Evolutionary conservation across 768 basidiomycete species (phyloP).

Genomic region (Suillus ampliporus): DNA sequence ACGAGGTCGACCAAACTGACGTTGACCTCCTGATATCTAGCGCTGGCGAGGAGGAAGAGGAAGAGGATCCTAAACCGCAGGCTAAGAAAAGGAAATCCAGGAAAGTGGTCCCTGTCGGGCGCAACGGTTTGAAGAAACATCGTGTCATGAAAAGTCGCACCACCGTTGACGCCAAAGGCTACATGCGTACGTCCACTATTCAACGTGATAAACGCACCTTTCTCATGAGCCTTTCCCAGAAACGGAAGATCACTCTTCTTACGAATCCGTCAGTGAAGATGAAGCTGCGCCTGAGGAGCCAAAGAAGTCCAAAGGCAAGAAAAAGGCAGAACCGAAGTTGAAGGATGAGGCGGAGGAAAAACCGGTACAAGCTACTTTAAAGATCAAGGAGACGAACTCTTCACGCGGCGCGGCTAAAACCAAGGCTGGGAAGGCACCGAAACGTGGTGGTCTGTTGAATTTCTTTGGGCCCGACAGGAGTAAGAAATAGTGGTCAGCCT

Average conservation of each 20-base stretch:
- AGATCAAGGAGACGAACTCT: conserved; percentile 23
- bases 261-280: conserved; percentile 77
- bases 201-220: conserved; percentile 2
- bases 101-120: conserved; percentile 72
- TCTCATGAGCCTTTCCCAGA: conserved; percentile 43
- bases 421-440: conserved; percentile 23
- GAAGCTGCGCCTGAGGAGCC: conserved; percentile 38
- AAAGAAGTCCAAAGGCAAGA: conserved; percentile 25
- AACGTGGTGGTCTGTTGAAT: conserved; percentile 37
- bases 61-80: conserved; percentile 39
- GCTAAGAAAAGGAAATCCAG: conserved; percentile 50
- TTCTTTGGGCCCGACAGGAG: conserved; percentile 38
- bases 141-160: conserved; percentile 63
- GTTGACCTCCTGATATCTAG: conserved; percentile 33
- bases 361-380: conserved; percentile 20
- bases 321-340: conserved; percentile 23
- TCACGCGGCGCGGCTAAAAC: conserved; percentile 19
- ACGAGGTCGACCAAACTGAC: conserved; percentile 36
- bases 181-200: conserved; percentile 59
- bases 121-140: conserved; percentile 79
- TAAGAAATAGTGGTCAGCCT: conserved; percentile 30
- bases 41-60: conserved; percentile 35
- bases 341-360: conserved; percentile 30
- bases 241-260: conserved; percentile 79
- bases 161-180: conserved; percentile 68